A percentile compares a stretch with the other conserved stretches of the same genome.
Conservation (phyloP, 805 yeast species). For the Kuraishia cidri region DNA sequence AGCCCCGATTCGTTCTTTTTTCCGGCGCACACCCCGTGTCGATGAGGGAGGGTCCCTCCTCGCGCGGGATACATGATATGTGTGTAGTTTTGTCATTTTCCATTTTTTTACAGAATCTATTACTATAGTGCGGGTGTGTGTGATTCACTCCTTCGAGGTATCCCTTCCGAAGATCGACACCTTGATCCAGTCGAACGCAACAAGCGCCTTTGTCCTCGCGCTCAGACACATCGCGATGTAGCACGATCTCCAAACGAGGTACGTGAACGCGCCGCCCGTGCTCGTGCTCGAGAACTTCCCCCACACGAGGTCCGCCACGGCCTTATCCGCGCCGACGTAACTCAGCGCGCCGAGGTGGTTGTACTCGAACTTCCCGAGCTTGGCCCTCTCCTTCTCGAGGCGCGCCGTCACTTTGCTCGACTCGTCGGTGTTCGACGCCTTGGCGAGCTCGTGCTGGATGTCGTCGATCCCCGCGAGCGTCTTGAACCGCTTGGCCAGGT, state of each 20-base stretch:
- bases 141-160: slow-evolving; percentile 39
- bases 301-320: slow-evolving; percentile 50
- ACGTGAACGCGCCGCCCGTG: slow-evolving; percentile 45
- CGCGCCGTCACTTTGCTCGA: slow-evolving; percentile 31
- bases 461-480: slow-evolving; percentile 33
- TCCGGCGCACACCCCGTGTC: too few species aligned
- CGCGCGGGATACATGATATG: too few species aligned
- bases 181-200: slow-evolving; percentile 43
- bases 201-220: slow-evolving; percentile 41
- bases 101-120: too few species aligned
- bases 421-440: slow-evolving; percentile 28
- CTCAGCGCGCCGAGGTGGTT: slow-evolving; percentile 46
- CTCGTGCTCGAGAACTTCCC: slow-evolving; percentile 39
- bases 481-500: slow-evolving; percentile 33
- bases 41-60: too few species aligned
- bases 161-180: slow-evolving; percentile 45
- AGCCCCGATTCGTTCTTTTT: too few species aligned
- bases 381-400: slow-evolving; percentile 21
- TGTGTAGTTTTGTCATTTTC: too few species aligned
- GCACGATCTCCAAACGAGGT: slow-evolving; percentile 47
- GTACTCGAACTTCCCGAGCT: slow-evolving; percentile 28
- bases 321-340: slow-evolving; percentile 47
- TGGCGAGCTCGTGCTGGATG: slow-evolving; percentile 26
- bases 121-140: too few species aligned
- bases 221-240: slow-evolving; percentile 48